Evolutionary conservation across 2,329 filamentous ascomycete species (phyloP).

Genomic region (Macrophomina pseudophaseolina): DNA sequence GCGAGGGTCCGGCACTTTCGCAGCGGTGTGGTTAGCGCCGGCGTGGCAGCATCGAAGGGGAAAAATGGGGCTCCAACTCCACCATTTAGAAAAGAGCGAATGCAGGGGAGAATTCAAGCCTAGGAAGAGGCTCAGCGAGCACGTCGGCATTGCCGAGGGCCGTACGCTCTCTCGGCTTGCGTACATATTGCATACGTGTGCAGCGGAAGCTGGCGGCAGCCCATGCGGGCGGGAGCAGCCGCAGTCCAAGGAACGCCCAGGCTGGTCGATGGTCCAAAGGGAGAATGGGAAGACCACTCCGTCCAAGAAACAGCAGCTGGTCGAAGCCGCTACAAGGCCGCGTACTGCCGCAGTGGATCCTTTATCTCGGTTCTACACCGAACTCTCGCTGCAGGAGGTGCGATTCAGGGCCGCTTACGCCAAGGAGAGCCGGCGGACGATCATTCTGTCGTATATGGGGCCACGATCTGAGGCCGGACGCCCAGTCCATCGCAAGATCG

Average conservation of each 20-base stretch:
- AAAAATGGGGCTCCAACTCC: too few relatives aligned
- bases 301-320: neutral
- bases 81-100: too few relatives aligned
- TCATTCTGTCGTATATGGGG: neutral
- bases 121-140: neutral
- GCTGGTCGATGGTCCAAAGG: neutral
- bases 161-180: neutral
- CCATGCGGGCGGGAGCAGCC: neutral
- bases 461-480: neutral
- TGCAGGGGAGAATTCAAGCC: too few relatives aligned
- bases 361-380: neutral
- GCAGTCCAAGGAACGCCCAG: neutral
- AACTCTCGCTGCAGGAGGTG: neutral
- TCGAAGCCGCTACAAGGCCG: neutral
- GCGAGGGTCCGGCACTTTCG: too few relatives aligned
- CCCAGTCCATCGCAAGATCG: neutral
- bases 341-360: neutral
- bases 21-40: too few relatives aligned
- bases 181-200: neutral
- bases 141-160: neutral
- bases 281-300: neutral
- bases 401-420: neutral
- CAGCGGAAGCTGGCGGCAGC: neutral
- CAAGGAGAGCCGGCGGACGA: neutral
- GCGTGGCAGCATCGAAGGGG: too few relatives aligned